Base-by-base conservation (phyloP, 2,329 filamentous ascomycete genomes). In the Neopestalotiopsis clavispora region DNA sequence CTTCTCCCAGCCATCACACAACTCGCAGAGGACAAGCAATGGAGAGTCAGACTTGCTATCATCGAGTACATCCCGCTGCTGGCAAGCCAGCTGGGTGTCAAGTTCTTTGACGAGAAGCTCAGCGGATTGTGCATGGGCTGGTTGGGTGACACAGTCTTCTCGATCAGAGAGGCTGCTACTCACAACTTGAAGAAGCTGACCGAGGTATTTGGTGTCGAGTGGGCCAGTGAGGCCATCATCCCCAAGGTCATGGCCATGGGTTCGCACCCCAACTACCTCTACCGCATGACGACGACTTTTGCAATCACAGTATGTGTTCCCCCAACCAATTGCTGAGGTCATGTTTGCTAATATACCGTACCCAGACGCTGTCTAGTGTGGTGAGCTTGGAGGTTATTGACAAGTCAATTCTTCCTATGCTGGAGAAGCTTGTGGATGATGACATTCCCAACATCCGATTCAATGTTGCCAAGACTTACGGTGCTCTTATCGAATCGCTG, bases 271-370 rank as follows among this genome's bases (percentile, higher is more conserved):
- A 99, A 99, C 85, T 99, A 99, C 81, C 91, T 99, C 66, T 99
- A 99, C 88, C 90, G 96, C 80, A 99, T 99, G 96, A 99, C 96
- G 10, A 99, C 96, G n/a, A 98, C 95, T 84, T 99, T 99, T 81
- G 96, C 96, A 71, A 97, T 99, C 74, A 95, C 94, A 75, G 96
- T 99, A 88, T 86, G 93, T 88, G 10, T 2, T 12, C 20, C n/a
- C 49, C 34, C 5, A 62, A 14, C 14, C 9, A 12, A 38, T 10
- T 6, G 40, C 30, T 38, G 13, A 61, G 10, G 23, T 59, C 57
- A 13, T 20, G 6, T 34, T 28, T 71, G 56, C 68, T 72, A 69
- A 72, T 64, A 40, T 60, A 68, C 65, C 73, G 61, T 61, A 71
- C 74, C 74, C 74, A 99, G 96, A 99, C 95, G 30, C 90, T 99